These are phyloP conservation scores for Tolypocladium pustulatum DNA, from an alignment of 2,329 filamentous ascomycete genomes.

Conservation along the genomic window DNA sequence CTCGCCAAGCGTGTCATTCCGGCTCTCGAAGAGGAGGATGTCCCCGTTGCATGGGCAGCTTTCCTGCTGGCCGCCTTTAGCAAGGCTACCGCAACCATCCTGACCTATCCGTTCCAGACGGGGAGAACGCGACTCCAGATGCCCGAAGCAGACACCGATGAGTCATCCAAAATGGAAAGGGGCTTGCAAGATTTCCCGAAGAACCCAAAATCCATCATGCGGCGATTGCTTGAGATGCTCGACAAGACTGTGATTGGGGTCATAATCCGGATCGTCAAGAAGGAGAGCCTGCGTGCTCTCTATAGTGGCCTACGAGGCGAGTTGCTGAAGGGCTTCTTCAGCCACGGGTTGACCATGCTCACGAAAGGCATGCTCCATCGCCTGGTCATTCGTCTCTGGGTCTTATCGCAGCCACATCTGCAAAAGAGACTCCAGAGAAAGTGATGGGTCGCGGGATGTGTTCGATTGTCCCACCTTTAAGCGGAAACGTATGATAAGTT, in stretches of 20 bases:
- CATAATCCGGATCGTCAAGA: conserved; percentile 44
- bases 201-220: conserved; percentile 2
- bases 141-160: conserved; percentile 19
- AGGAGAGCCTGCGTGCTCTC: conserved; percentile 57
- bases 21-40: conserved; percentile 31
- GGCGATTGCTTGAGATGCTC: conserved; percentile 11
- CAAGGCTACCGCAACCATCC: conserved; percentile 64
- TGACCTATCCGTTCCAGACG: conserved; percentile 79
- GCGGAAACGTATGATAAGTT: not conserved
- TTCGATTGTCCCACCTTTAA: not conserved
- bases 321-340: conserved; percentile 73
- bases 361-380: conserved; percentile 71
- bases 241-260: conserved; percentile 50
- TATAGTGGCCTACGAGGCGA: conserved; percentile 71
- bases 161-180: conserved; percentile 6
- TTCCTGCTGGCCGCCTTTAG: conserved; percentile 59
- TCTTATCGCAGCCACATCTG: conserved; percentile 29
- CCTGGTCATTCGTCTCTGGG: conserved; percentile 62
- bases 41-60: conserved; percentile 24
- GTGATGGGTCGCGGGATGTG: not conserved
- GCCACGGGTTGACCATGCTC: conserved; percentile 79
- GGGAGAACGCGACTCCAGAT: conserved; percentile 74
- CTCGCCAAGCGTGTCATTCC: conserved; percentile 50
- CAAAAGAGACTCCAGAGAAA: conserved; percentile 8
- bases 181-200: not conserved